Evolutionary conservation across 768 basidiomycete genomes (phyloP).

Genomic region (Thelephora aurantiotincta): DNA sequence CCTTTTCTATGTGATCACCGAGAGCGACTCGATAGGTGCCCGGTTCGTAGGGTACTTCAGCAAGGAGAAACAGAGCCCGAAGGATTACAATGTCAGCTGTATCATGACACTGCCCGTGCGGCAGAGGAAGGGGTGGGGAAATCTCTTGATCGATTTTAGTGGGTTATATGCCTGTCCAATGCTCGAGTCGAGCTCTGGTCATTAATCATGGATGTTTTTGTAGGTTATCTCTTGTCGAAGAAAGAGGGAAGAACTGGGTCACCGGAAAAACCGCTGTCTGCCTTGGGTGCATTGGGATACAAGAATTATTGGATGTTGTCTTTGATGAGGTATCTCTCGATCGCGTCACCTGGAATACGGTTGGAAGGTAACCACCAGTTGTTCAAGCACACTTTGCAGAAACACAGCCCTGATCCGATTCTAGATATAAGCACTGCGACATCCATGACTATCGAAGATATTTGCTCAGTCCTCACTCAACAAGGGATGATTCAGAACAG

Average conservation of each 20-base stretch:
- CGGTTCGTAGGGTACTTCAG: slow-evolving; percentile 97
- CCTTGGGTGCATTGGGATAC: slow-evolving; percentile 87
- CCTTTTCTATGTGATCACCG: slow-evolving; percentile 95
- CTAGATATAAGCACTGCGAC: slow-evolving; percentile 76
- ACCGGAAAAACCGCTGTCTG: slow-evolving; percentile 92
- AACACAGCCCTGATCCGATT: slow-evolving; percentile 3
- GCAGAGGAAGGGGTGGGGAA: slow-evolving; percentile 94
- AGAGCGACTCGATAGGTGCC: slow-evolving; percentile 78
- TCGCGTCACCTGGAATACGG: slow-evolving; percentile 41
- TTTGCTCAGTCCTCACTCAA: slow-evolving; percentile 57
- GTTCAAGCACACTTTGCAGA: slow-evolving; percentile 3
- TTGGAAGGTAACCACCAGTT: slow-evolving; percentile 51
- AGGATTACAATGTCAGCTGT: slow-evolving; percentile 96
- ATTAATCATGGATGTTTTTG: slow-evolving; percentile 3
- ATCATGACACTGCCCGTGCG: slow-evolving; percentile 97
- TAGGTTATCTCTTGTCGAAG: slow-evolving; percentile 92
- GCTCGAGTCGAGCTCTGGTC: neutral
- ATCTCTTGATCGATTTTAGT: slow-evolving; percentile 97
- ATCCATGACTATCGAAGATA: slow-evolving; percentile 85
- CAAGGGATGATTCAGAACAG: slow-evolving; percentile 60
- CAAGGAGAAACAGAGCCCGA: slow-evolving; percentile 94
- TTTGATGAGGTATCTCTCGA: slow-evolving; percentile 64
- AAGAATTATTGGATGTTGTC: slow-evolving; percentile 88
- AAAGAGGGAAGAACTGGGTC: slow-evolving; percentile 85
- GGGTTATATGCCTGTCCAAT: slow-evolving; percentile 19